Conservation (phyloP, 495 filamentous ascomycete genomes). For the Terfezia claveryi region DNA sequence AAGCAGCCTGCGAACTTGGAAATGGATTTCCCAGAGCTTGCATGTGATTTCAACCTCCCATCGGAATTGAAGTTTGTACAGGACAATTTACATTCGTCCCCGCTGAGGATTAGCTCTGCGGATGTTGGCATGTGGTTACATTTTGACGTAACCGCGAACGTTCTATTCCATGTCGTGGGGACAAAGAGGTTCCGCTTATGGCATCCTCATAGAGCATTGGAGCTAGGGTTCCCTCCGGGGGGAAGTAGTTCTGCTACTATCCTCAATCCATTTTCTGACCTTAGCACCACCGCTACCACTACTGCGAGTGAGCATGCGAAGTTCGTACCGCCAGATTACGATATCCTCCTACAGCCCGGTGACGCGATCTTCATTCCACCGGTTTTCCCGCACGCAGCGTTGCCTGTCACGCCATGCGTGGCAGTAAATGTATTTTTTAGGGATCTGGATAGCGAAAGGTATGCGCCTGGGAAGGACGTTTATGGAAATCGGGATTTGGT, state of each 20-base stretch:
- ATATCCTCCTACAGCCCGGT: slow-evolving; percentile 40
- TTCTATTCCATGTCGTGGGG: slow-evolving; percentile 60
- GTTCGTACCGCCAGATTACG: slow-evolving; percentile 20
- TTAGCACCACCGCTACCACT: slow-evolving; percentile 28
- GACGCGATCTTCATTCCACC: slow-evolving; percentile 66
- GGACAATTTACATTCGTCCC: slow-evolving; percentile 52
- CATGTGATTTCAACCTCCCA: slow-evolving; percentile 49
- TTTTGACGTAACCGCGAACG: slow-evolving; percentile 82
- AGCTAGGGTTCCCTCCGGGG: slow-evolving; percentile 49
- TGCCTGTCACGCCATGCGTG: slow-evolving; percentile 37
- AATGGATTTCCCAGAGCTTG: slow-evolving; percentile 47
- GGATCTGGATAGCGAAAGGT: slow-evolving; percentile 31
- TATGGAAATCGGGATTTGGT: slow-evolving; percentile 75
- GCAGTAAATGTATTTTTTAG: slow-evolving; percentile 76
- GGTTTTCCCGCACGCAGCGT: slow-evolving; percentile 62
- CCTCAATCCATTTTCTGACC: slow-evolving; percentile 37
- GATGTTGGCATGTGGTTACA: slow-evolving; percentile 74
- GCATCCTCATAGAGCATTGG: slow-evolving; percentile 49
- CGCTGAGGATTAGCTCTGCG: slow-evolving; percentile 55
- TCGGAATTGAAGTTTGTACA: slow-evolving; percentile 34
- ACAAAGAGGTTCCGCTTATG: slow-evolving; percentile 52
- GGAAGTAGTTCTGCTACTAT: slow-evolving; percentile 49
- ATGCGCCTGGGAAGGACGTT: slow-evolving; percentile 58
- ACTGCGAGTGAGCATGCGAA: slow-evolving; percentile 18
- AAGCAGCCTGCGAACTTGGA: slow-evolving; percentile 44